Evolutionary conservation across 345 rosid species (phyloP).

Genomic region (Gossypium australe): DNA sequence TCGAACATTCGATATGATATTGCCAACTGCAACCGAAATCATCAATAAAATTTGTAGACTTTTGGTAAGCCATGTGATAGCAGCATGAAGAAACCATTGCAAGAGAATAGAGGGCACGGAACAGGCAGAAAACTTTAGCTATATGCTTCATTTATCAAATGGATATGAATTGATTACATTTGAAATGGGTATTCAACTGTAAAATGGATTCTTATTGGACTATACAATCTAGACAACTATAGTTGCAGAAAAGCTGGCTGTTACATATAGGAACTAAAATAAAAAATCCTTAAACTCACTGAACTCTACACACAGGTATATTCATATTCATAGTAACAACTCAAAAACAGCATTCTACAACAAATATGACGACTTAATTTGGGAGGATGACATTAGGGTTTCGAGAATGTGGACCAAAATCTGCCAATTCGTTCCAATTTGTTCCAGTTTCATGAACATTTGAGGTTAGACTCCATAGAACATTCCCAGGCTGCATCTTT

Average conservation of each 20-base stretch:
- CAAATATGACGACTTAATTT: constrained; percentile 19
- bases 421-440: constrained; percentile 22
- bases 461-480: constrained; percentile 66
- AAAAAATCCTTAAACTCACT: not conserved
- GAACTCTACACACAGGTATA: not conserved
- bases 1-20: not conserved
- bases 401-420: constrained; percentile 35
- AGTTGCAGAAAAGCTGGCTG: not conserved
- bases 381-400: constrained; percentile 48
- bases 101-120: not conserved
- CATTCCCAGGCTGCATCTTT: constrained; percentile 21
- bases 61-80: not conserved
- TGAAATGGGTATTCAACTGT: not conserved
- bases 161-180: constrained; percentile 9
- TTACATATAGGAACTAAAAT: not conserved
- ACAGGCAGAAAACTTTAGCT: not conserved
- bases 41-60: not conserved
- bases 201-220: not conserved
- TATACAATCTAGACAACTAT: constrained; percentile 6
- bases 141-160: not conserved
- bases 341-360: not conserved
- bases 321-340: not conserved
- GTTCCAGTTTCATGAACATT: constrained; percentile 18
- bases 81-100: not conserved
- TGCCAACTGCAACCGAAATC: not conserved